phyloP scores from a whole-genome alignment of 768 basidiomycete species.

The Rhodotorula babjevae region DNA sequence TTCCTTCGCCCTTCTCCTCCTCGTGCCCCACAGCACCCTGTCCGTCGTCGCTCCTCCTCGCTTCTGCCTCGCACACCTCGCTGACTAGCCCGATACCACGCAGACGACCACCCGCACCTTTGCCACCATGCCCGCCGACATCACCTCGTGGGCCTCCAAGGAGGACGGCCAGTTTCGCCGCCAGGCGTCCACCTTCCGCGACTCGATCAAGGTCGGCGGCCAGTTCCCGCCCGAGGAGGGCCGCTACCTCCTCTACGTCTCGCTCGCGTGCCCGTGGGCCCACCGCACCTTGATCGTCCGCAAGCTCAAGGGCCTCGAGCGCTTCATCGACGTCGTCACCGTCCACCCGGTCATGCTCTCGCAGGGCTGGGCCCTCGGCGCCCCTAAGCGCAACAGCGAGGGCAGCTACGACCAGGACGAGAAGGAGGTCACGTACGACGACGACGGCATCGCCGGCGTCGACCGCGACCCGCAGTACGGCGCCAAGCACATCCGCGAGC shows the following conservation, averaged over 20 bases:
- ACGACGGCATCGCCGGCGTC: constrained; percentile 66
- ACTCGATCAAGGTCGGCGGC: constrained; percentile 57
- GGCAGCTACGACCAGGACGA: constrained; percentile 27
- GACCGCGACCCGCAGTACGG: constrained; percentile 36
- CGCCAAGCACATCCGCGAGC: constrained; percentile 65
- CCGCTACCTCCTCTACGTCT: constrained; percentile 87
- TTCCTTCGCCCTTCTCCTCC: background rate
- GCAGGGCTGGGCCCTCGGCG: constrained; percentile 35
- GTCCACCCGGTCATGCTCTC: constrained; percentile 85
- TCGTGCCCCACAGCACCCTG: background rate
- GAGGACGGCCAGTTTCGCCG: constrained; percentile 68
- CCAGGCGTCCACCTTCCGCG: constrained; percentile 56
- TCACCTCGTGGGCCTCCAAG: constrained; percentile 49
- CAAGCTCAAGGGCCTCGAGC: constrained; percentile 85
- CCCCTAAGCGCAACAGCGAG: constrained; percentile 34
- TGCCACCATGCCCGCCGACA: constrained; percentile 15
- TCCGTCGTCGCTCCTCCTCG: no score
- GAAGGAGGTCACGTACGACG: constrained; percentile 51
- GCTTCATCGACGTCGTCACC: constrained; percentile 70
- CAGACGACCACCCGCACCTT: background rate
- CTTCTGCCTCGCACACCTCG: no score
- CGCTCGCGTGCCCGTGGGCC: constrained; percentile 89
- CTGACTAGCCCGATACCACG: no score
- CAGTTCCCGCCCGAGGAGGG: constrained; percentile 70
- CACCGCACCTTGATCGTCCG: constrained; percentile 81